Base-by-base conservation (phyloP, 2,329 filamentous ascomycete genomes). In the Cryphonectria japonica region DNA sequence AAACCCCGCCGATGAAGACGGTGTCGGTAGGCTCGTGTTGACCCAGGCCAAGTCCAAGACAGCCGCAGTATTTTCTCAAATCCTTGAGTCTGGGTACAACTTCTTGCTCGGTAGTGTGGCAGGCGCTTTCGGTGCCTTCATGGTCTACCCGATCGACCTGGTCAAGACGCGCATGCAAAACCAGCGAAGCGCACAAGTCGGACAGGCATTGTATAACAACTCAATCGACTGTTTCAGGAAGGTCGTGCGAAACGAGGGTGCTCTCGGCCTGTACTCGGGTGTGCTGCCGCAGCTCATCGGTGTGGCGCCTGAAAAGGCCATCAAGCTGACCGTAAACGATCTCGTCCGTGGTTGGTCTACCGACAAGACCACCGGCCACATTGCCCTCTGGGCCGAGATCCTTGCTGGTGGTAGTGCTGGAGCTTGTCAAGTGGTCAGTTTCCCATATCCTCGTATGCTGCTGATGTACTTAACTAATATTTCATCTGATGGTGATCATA, bases 91-190 rank as follows among this genome's bases (percentile, higher is more conserved):
- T 1, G 88, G 86, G 1, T 97, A 98, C 82, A 95, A 97, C 85
- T 99, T 99, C 79, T 90, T 85, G 3, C 89, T 99, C 8, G 96
- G 96, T 72, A 94, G 93, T 79, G 76, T 97, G 76, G 96, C 96
- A 9, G 96, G 96, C 82, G 96, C 96, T 13, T 99, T 99, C 79
- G 96, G 96, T 80, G 96, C 96, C 16, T 98, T 99, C 81, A 98
- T 99, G 94, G 96, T 99, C 68, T 99, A 99, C 81, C 96, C 96
- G 34, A 98, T 99, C 79, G 96, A 99, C 84, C 85, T 99, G 73
- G 96, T 99, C 81, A 99, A 99, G 88, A 99, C 96, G 1, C 91
- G 96, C 73, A 93, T 99, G 91, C 96, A 99, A 83, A 99, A 99
- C 84, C 96, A 99, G 85, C 90, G 96, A 75, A 90, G 89, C 67